Evolutionary conservation across 208 protist species (phyloP), one percentile per base, ranked within the genome.

Genomic region (Paratrypanosoma confusum): DNA sequence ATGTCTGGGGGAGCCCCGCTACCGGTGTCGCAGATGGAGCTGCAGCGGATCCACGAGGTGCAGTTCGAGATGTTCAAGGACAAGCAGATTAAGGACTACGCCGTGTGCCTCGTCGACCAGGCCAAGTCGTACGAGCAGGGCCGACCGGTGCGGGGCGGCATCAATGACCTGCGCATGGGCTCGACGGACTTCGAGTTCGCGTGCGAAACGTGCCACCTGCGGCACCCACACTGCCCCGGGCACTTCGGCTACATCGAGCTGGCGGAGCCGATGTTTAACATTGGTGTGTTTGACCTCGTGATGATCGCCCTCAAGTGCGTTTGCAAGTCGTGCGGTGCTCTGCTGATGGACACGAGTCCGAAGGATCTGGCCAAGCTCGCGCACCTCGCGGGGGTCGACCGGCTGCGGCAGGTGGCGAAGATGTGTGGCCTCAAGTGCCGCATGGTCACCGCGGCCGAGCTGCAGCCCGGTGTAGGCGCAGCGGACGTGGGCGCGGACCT

Each of bases 171-270:
- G 10, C 80, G 84, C 39, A 84, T 93, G 74, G 84, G 84, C 33
- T 82, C 65, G 24, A 90, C 81, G 17, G 80, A 89, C 62, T 83
- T 81, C 39, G 78, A 93, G 36, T 70, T 78, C 49, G 59, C 52
- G 37, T 93, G 84, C 46, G 77, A 85, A 48, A 90, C 80, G 27
- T 93, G 84, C 59, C 60, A 75, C 14, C 59, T 76, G 45, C 70
- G 62, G 31, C 74, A 90, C 47, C 76, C 77, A 7, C 72, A 87
- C 37, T 93, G 84, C 56, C 96, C 96, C 2, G 98, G 98, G 6
- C 98, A 99, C 70, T 99, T 99, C 65, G 97, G 97, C n/a, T 94
- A 99, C 69, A 71, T 99, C 8, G 88, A 97, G 28, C 85, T 99
- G 3, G 86, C 75, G 4, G 82, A 96, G 65, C 97, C 97, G 5